Conservation (phyloP, 2,329 filamentous ascomycete genomes). For the Zymoseptoria tritici region DNA sequence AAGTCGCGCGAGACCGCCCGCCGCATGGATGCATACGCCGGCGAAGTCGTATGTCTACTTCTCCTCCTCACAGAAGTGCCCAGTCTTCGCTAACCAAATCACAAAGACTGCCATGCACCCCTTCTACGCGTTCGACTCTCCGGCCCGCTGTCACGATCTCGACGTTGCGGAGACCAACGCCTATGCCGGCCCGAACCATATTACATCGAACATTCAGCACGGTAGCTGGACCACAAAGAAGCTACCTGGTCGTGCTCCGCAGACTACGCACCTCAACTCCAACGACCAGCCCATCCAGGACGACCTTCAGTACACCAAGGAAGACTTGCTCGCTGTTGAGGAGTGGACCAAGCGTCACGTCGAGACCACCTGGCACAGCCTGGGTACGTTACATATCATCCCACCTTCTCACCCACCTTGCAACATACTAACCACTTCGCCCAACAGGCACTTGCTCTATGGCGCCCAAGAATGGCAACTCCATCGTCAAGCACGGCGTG, state of each 20-base stretch:
- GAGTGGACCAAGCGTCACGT: constrained; percentile 60
- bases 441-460: constrained; percentile 60
- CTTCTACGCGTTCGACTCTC: constrained; percentile 63
- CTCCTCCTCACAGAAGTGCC: neutral
- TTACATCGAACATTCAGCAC: constrained; percentile 65
- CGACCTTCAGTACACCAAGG: constrained; percentile 58
- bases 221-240: constrained; percentile 32
- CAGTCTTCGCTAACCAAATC: neutral
- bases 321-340: constrained; percentile 59
- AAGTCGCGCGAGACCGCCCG: constrained; percentile 74
- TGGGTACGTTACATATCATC: constrained; percentile 23
- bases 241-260: constrained; percentile 46
- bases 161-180: constrained; percentile 67
- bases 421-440: neutral
- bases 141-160: constrained; percentile 63
- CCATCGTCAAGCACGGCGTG: constrained; percentile 72
- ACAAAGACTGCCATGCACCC: constrained; percentile 36
- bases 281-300: constrained; percentile 54
- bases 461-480: constrained; percentile 68
- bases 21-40: constrained; percentile 69
- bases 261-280: constrained; percentile 51
- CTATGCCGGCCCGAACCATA: constrained; percentile 65
- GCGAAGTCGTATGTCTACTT: constrained; percentile 48
- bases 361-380: constrained; percentile 66
- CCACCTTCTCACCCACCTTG: neutral